These are phyloP conservation scores for Dryas drummondii DNA, from an alignment of 306 rosid species.

Conservation along the genomic window DNA sequence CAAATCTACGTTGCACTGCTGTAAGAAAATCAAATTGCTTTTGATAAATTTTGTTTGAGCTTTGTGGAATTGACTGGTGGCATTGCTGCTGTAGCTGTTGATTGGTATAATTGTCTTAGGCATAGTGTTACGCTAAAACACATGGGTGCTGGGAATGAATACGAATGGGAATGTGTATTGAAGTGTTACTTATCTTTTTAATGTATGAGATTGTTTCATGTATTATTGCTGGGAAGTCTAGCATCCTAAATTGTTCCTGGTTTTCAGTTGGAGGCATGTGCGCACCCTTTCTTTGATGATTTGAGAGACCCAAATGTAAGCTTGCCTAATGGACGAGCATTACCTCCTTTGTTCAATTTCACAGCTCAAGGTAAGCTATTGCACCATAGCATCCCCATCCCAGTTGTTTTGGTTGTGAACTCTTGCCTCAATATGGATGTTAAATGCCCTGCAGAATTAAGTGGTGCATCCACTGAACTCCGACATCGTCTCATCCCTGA, in stretches of 20 bases:
- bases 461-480: constrained; percentile 72
- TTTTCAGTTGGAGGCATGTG: constrained; percentile 85
- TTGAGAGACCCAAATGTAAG: constrained; percentile 64
- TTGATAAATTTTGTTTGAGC: neutral
- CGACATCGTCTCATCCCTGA: constrained; percentile 85
- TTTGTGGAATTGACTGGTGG: neutral
- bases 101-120: neutral
- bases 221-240: neutral
- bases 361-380: constrained; percentile 68
- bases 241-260: constrained; percentile 19
- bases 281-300: constrained; percentile 81
- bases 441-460: constrained; percentile 57
- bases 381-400: neutral
- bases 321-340: constrained; percentile 68
- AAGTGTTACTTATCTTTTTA: neutral
- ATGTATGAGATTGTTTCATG: neutral
- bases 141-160: neutral
- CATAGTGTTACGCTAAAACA: neutral
- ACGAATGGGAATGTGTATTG: neutral
- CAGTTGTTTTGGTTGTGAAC: neutral
- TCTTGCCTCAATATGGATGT: constrained; percentile 25
- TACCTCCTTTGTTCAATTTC: constrained; percentile 79
- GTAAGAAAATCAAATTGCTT: constrained; percentile 50
- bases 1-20: constrained; percentile 87
- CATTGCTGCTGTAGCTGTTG: neutral